Percentiles rank a stretch among this genome's conserved stretches.
These are phyloP conservation scores for Nephelium lappaceum DNA, from an alignment of 345 rosid species.

Conservation along the genomic window DNA sequence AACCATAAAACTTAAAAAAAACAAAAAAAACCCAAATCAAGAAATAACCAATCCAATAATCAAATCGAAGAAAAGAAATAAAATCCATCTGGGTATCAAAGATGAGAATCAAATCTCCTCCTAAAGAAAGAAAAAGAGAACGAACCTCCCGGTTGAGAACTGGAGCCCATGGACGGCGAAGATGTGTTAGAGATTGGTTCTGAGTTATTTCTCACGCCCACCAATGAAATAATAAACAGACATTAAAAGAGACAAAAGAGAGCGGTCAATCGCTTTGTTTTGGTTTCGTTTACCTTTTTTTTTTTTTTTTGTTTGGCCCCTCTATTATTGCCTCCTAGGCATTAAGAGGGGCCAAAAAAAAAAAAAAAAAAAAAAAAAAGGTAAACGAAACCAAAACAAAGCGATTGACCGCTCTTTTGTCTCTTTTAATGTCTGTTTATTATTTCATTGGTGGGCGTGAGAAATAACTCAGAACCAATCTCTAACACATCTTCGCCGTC, in stretches of 20 bases:
- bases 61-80: background rate
- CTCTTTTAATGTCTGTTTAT: background rate
- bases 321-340: background rate
- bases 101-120: background rate
- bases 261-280: background rate
- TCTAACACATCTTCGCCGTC: constrained; percentile 22
- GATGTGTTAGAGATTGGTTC: constrained; percentile 26
- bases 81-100: background rate
- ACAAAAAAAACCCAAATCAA: background rate
- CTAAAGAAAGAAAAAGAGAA: background rate
- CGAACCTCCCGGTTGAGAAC: constrained; percentile 51
- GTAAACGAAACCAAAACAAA: background rate
- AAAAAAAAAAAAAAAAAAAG: background rate
- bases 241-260: constrained; percentile 11
- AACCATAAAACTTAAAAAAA: background rate
- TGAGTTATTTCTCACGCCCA: constrained; percentile 29
- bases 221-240: constrained; percentile 16
- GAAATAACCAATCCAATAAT: background rate
- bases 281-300: background rate
- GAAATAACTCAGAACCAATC: constrained; percentile 28
- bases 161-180: constrained; percentile 48
- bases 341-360: too few species aligned
- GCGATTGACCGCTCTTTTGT: background rate
- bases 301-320: too few species aligned
- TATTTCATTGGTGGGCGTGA: constrained; percentile 29